phyloP scores from a whole-genome alignment of 176 grass and related monocot genomes.

The Paspalum notatum region DNA sequence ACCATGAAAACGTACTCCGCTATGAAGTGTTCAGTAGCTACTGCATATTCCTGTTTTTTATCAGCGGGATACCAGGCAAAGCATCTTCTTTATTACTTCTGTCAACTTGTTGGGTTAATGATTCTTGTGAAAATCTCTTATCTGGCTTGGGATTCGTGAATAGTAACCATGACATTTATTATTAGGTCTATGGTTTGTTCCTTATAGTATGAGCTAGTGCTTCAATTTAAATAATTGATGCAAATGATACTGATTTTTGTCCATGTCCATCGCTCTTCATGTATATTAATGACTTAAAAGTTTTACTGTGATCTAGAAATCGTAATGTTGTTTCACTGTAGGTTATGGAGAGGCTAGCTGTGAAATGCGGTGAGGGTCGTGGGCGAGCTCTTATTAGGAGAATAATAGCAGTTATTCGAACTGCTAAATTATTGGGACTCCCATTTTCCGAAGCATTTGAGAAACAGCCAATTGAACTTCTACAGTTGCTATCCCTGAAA shows the following conservation, averaged over 20 bases:
- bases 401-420: constrained; percentile 78
- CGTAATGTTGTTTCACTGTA: constrained; percentile 44
- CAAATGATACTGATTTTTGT: constrained; percentile 31
- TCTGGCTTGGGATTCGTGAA: neutral
- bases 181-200: neutral
- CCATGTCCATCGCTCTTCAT: neutral
- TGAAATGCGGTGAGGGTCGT: constrained; percentile 73
- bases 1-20: constrained; percentile 9
- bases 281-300: constrained; percentile 2
- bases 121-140: constrained; percentile 2
- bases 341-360: constrained; percentile 79
- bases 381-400: constrained; percentile 82
- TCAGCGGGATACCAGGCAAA: neutral
- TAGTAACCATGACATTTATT: neutral
- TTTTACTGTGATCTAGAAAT: constrained; percentile 26
- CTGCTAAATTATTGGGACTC: constrained; percentile 79
- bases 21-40: constrained; percentile 16
- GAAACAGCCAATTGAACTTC: constrained; percentile 85
- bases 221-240: neutral
- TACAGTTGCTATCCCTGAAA: constrained; percentile 94
- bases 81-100: constrained; percentile 16
- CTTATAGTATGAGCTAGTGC: neutral
- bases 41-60: constrained; percentile 4
- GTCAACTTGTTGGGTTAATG: constrained; percentile 12
- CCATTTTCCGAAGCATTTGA: constrained; percentile 87